Base-by-base conservation (phyloP, 495 filamentous ascomycete species). In the Hypoxylon subgilvum region DNA sequence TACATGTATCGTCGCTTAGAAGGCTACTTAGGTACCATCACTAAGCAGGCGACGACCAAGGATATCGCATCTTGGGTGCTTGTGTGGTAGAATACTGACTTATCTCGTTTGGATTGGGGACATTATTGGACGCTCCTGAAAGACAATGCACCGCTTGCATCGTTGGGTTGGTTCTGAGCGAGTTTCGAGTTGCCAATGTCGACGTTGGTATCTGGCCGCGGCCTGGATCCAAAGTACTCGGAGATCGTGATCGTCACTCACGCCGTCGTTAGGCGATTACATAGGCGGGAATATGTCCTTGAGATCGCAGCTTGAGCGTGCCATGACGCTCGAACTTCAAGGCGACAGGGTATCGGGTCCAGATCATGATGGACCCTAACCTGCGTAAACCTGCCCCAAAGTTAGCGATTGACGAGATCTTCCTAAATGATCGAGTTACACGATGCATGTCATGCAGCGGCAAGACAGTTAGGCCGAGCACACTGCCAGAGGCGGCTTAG, bases 1-100 rank as follows among this genome's bases (percentile, higher is more conserved):
- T 57, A 57, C 42, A 42, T 19, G 23, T n/a, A 53, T 49, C 34
- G 21, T 44, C 6, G n/a, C 36, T 49, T 42, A 46, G 52, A n/a
- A 46, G 35, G 22, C 31, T 9, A 21, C 16, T 39, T 17, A 34
- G 13, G 38, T n/a, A n/a, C n/a, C n/a, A n/a, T n/a, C n/a, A n/a
- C n/a, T n/a, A n/a, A n/a, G n/a, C 12, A 28, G 31, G 10, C 8
- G 18, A 47, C 36, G 8, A 28, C 8, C 12, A 27, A 28, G 22
- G 9, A 22, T 3, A 28, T 39, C 13, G 14, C n/a, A 10, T 13
- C 31, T 34, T 34, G n/a, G 31, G n/a, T 12, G 8, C 3, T 13
- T 34, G 8, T 4, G 3, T 27, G 3, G 23, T 27, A 4, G 23
- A 8, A 27, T 3, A 27, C 3, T 27, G 23, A 27, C 8, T 8